phyloP scores from a whole-genome alignment of 2,329 filamentous ascomycete species.

The Penicillium glabrum region DNA sequence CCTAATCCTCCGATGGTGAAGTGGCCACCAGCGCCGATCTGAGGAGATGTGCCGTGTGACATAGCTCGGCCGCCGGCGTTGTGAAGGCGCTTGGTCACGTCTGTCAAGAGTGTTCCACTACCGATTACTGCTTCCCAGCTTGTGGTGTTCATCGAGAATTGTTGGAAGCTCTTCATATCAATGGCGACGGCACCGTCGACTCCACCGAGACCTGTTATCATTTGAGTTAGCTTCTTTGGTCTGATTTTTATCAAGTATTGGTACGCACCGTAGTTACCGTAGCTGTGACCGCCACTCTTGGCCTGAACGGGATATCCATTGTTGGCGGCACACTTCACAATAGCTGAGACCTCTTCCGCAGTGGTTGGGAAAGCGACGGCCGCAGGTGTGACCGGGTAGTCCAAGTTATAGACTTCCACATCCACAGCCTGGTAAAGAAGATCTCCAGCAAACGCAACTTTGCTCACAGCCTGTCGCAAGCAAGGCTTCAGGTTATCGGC shows the following conservation, averaged over 20 bases:
- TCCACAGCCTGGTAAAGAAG: slow-evolving; percentile 9
- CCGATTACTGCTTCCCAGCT: slow-evolving; percentile 36
- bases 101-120: slow-evolving; percentile 30
- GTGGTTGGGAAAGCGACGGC: slow-evolving; percentile 35
- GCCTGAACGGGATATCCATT: slow-evolving; percentile 50
- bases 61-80: slow-evolving; percentile 30
- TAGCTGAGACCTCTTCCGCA: slow-evolving; percentile 45
- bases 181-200: slow-evolving; percentile 30
- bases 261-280: slow-evolving; percentile 47
- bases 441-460: slow-evolving; percentile 11
- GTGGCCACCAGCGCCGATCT: slow-evolving; percentile 39
- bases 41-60: slow-evolving; percentile 36
- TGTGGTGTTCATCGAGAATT: slow-evolving; percentile 32
- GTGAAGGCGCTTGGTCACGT: slow-evolving; percentile 32
- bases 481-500: slow-evolving; percentile 5
- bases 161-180: slow-evolving; percentile 31
- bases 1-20: slow-evolving; percentile 39
- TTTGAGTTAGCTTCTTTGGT: not conserved
- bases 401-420: slow-evolving; percentile 14
- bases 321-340: slow-evolving; percentile 48
- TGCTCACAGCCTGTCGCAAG: not conserved
- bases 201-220: slow-evolving; percentile 28
- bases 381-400: slow-evolving; percentile 22
- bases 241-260: not conserved
- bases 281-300: slow-evolving; percentile 56